phyloP scores from a whole-genome alignment of 2,329 filamentous ascomycete genomes.

The Aspergillus clavatus region DNA sequence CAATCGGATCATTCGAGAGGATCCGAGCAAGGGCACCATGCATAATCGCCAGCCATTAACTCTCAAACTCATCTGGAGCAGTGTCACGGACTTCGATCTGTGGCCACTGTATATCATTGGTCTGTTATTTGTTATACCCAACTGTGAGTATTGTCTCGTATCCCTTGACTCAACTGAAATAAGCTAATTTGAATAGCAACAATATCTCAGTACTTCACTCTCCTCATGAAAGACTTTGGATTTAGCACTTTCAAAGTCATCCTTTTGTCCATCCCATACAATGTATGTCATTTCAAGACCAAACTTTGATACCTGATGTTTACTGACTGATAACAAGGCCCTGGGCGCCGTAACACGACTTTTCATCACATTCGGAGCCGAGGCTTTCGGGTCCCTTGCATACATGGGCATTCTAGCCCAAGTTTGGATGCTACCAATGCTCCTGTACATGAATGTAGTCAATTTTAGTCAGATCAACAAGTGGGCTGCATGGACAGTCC shows the following conservation, averaged over 20 bases:
- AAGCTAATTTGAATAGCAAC: slow-evolving; percentile 12
- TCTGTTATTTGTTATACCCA: slow-evolving; percentile 34
- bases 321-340: slow-evolving; percentile 6
- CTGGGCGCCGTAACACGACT: slow-evolving; percentile 12
- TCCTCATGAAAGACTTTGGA: slow-evolving; percentile 44
- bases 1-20: slow-evolving; percentile 53
- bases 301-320: slow-evolving; percentile 11
- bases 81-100: slow-evolving; percentile 51
- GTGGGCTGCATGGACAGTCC: slow-evolving; percentile 50
- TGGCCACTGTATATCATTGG: slow-evolving; percentile 51
- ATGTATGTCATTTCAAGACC: slow-evolving; percentile 45
- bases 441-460: slow-evolving; percentile 48
- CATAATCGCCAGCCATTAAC: slow-evolving; percentile 51
- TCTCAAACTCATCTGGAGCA: slow-evolving; percentile 44
- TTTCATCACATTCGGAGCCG: slow-evolving; percentile 26
- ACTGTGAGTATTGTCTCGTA: slow-evolving; percentile 9
- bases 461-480: slow-evolving; percentile 42
- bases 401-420: slow-evolving; percentile 50
- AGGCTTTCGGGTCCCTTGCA: slow-evolving; percentile 45
- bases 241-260: slow-evolving; percentile 55
- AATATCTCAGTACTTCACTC: slow-evolving; percentile 27
- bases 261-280: slow-evolving; percentile 51
- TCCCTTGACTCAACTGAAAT: background rate
- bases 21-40: slow-evolving; percentile 53
- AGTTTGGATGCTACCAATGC: slow-evolving; percentile 50